These are phyloP conservation scores for Apophysomyces sp. DNA, from an alignment of 371 early-diverging fungal genomes.

Conservation along the genomic window DNA sequence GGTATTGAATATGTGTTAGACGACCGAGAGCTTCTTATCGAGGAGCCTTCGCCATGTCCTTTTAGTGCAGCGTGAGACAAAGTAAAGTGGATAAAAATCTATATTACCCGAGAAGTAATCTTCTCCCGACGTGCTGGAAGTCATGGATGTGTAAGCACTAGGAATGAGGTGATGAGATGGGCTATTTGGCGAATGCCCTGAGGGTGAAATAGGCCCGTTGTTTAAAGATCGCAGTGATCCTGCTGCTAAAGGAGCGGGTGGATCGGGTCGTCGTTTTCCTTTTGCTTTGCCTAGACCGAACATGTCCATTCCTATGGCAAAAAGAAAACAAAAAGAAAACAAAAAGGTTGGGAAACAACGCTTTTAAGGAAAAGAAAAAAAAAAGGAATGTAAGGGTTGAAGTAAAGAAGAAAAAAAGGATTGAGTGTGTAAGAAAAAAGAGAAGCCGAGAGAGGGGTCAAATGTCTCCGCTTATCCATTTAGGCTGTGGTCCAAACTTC, in stretches of 20 bases:
- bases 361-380: background rate
- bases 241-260: background rate
- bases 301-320: conserved; percentile 1
- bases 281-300: conserved; percentile 1
- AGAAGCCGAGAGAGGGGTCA: background rate
- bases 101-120: background rate
- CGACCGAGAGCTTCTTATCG: conserved; percentile 9
- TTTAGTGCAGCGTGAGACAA: background rate
- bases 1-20: conserved; percentile 10
- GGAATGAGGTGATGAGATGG: background rate
- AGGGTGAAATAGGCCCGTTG: background rate
- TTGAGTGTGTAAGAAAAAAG: background rate
- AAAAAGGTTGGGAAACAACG: background rate
- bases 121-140: conserved; percentile 4
- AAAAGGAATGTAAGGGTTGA: background rate
- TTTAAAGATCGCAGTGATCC: background rate
- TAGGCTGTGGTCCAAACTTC: background rate
- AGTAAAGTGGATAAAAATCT: background rate
- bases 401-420: background rate
- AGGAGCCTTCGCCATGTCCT: background rate
- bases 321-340: background rate
- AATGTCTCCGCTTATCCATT: background rate
- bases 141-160: background rate
- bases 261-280: conserved; percentile 1
- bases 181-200: background rate